Evolutionary conservation across 495 filamentous ascomycete genomes (phyloP).

Genomic region (Tuber magnatum): DNA sequence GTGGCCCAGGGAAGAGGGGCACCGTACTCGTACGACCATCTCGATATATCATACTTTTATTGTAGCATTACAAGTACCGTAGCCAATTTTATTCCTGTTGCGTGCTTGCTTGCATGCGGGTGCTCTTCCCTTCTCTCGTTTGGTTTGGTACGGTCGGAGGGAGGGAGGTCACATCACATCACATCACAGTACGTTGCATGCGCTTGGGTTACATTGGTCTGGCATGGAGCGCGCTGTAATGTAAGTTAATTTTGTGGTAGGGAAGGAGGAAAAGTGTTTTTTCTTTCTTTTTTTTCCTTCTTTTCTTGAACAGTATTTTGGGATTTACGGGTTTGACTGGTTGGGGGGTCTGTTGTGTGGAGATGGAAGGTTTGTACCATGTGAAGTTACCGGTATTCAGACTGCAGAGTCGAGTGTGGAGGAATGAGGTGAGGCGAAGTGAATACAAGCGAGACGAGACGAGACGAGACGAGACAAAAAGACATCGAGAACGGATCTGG

Average conservation of each 20-base stretch:
- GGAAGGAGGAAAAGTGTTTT: not conserved
- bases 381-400: too few species aligned
- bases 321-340: not conserved
- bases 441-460: not conserved
- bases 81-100: not conserved
- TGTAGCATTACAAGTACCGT: too few species aligned
- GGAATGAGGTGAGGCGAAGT: too few species aligned
- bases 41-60: too few species aligned
- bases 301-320: not conserved
- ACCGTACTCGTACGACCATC: too few species aligned
- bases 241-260: not conserved
- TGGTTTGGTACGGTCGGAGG: not conserved
- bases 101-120: not conserved
- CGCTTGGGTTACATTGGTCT: not conserved
- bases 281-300: not conserved
- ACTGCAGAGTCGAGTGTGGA: too few species aligned
- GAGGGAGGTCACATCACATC: not conserved
- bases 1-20: not conserved
- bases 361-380: not conserved
- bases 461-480: too few species aligned
- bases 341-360: not conserved
- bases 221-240: not conserved
- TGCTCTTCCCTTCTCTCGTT: not conserved
- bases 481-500: not conserved
- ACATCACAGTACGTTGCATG: not conserved